phyloP scores from a whole-genome alignment of 768 basidiomycete species.

The Nidularia sp. region DNA sequence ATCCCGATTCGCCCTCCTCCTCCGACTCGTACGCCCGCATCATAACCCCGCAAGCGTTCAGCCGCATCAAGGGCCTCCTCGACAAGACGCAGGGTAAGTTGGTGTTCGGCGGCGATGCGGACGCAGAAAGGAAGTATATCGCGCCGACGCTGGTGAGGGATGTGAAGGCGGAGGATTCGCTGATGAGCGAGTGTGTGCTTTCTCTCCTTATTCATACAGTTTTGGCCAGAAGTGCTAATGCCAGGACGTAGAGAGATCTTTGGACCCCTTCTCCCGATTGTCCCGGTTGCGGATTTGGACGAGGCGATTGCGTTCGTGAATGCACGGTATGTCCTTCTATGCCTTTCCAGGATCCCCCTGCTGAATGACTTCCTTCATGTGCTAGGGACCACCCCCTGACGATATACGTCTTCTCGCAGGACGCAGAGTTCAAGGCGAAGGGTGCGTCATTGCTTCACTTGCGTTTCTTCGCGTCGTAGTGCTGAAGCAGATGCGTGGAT shows the following conservation, averaged over 20 bases:
- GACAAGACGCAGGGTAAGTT: slow-evolving; percentile 64
- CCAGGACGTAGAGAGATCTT: slow-evolving; percentile 64
- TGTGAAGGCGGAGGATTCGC: slow-evolving; percentile 57
- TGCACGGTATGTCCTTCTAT: slow-evolving; percentile 29
- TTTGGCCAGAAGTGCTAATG: background rate
- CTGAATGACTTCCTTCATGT: background rate
- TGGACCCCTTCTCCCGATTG: slow-evolving; percentile 74
- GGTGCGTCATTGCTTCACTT: slow-evolving; percentile 28
- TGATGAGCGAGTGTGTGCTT: slow-evolving; percentile 68
- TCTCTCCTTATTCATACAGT: background rate
- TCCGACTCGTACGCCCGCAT: slow-evolving; percentile 49
- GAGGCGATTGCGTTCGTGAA: slow-evolving; percentile 71
- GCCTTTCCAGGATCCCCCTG: slow-evolving; percentile 6
- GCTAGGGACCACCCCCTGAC: slow-evolving; percentile 68
- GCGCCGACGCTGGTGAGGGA: slow-evolving; percentile 71
- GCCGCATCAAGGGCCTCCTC: slow-evolving; percentile 56
- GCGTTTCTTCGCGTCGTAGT: no score
- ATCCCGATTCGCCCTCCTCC: slow-evolving; percentile 38
- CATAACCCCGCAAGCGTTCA: slow-evolving; percentile 41
- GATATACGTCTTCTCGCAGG: slow-evolving; percentile 72
- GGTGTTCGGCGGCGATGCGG: slow-evolving; percentile 58
- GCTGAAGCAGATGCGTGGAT: background rate
- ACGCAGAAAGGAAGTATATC: slow-evolving; percentile 57
- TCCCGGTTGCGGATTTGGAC: slow-evolving; percentile 67
- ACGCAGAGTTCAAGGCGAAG: slow-evolving; percentile 54